Evolutionary conservation across 2,329 filamentous ascomycete genomes (phyloP).

Genomic region (Sclerotinia subarctica): DNA sequence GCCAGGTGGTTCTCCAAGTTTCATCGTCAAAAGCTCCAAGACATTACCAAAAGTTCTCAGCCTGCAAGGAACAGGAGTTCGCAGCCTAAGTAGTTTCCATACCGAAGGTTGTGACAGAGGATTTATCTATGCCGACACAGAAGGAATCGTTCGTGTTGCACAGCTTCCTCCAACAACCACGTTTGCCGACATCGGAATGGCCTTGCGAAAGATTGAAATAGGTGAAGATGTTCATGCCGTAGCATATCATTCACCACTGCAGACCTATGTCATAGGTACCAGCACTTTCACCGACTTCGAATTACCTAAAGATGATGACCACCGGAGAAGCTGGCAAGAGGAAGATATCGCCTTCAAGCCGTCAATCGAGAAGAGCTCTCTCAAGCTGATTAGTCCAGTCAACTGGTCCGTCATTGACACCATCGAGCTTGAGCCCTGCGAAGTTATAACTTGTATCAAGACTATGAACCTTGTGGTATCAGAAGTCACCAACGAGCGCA

Average conservation of each 20-base stretch:
- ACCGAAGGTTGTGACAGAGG: slow-evolving; percentile 74
- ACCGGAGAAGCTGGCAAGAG: slow-evolving; percentile 71
- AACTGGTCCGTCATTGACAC: slow-evolving; percentile 78
- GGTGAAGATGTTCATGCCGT: slow-evolving; percentile 68
- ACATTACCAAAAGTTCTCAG: slow-evolving; percentile 72
- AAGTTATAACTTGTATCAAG: slow-evolving; percentile 78
- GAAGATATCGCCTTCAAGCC: slow-evolving; percentile 65
- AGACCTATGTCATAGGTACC: slow-evolving; percentile 74
- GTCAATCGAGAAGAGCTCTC: slow-evolving; percentile 63
- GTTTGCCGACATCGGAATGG: slow-evolving; percentile 72
- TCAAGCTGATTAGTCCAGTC: slow-evolving; percentile 76
- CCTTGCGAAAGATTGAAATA: slow-evolving; percentile 68
- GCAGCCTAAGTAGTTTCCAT: slow-evolving; percentile 72
- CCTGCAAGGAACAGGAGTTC: slow-evolving; percentile 65
- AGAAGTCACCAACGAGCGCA: slow-evolving; percentile 83
- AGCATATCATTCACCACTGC: slow-evolving; percentile 71
- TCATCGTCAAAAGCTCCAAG: slow-evolving; percentile 78
- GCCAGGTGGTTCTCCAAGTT: slow-evolving; percentile 73
- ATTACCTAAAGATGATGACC: slow-evolving; percentile 81
- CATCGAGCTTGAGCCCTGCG: slow-evolving; percentile 67
- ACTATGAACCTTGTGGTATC: slow-evolving; percentile 84
- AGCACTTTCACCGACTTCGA: slow-evolving; percentile 68
- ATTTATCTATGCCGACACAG: slow-evolving; percentile 75
- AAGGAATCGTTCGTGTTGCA: slow-evolving; percentile 70
- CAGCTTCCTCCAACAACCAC: slow-evolving; percentile 65